Conservation (phyloP, 2,329 filamentous ascomycete genomes). For the Eutypa lata region DNA sequence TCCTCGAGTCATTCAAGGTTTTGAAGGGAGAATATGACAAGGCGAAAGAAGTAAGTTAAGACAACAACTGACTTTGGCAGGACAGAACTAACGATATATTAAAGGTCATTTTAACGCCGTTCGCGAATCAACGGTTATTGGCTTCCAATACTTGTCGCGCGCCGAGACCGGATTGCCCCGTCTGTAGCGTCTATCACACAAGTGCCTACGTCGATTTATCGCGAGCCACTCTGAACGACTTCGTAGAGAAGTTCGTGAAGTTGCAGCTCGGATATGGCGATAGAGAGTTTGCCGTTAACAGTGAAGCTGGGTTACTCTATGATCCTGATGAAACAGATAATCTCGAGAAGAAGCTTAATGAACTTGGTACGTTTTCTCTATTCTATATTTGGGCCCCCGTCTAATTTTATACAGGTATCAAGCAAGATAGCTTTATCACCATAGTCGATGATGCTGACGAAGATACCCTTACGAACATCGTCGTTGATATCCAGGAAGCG, state of each 20-base stretch:
- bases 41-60: conserved; percentile 64
- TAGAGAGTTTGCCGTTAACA: conserved; percentile 73
- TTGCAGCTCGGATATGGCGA: conserved; percentile 72
- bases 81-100: conserved; percentile 6
- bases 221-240: conserved; percentile 70
- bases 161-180: conserved; percentile 79
- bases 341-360: conserved; percentile 71
- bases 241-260: conserved; percentile 74
- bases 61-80: not conserved
- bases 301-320: conserved; percentile 74
- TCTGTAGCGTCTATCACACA: conserved; percentile 73
- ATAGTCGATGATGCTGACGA: conserved; percentile 80
- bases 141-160: conserved; percentile 52
- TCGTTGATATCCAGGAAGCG: conserved; percentile 66
- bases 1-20: conserved; percentile 90
- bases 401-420: conserved; percentile 53
- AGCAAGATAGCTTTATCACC: conserved; percentile 72
- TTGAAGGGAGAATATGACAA: conserved; percentile 67
- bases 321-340: conserved; percentile 89
- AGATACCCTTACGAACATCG: conserved; percentile 73
- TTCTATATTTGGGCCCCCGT: conserved; percentile 2
- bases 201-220: conserved; percentile 66
- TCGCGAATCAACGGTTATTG: conserved; percentile 55
- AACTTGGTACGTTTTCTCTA: conserved; percentile 56
- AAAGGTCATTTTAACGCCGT: conserved; percentile 75